phyloP scores from a whole-genome alignment of 345 rosid species.

The Carallia brachiata region DNA sequence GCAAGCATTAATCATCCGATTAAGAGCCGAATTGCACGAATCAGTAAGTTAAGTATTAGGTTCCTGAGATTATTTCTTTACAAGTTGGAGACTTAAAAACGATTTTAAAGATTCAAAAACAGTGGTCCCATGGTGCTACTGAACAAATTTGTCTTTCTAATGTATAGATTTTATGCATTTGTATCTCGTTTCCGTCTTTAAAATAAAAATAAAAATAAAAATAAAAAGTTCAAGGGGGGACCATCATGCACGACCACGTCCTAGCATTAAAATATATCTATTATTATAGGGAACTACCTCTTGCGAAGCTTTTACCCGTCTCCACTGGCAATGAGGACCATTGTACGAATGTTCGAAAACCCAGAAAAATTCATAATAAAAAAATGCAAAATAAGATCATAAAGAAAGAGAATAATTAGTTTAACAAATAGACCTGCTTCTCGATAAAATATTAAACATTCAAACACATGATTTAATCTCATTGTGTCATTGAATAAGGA shows the following conservation, averaged over 20 bases:
- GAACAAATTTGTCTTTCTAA: conserved; percentile 6
- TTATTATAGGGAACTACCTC: not conserved
- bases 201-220: no score
- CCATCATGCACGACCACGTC: conserved; percentile 23
- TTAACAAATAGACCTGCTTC: conserved; percentile 6
- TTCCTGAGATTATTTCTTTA: conserved; percentile 5
- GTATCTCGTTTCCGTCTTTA: not conserved
- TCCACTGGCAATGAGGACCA: conserved; percentile 27
- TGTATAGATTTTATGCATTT: conserved; percentile 9
- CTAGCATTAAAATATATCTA: not conserved
- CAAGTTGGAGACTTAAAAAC: not conserved
- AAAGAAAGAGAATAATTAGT: not conserved
- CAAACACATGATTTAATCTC: conserved; percentile 3
- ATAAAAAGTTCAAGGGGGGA: conserved; percentile 20
- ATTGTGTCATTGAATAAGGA: conserved; percentile 12
- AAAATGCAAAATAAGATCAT: not conserved
- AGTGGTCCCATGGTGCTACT: conserved; percentile 26
- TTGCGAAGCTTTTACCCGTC: not conserved
- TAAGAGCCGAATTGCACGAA: conserved; percentile 1
- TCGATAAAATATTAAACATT: conserved; percentile 16
- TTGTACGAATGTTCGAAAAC: conserved; percentile 6
- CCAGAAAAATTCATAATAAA: not conserved
- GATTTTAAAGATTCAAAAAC: conserved; percentile 10
- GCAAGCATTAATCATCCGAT: conserved; percentile 25
- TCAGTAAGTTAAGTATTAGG: conserved; percentile 8